phyloP scores from a whole-genome alignment of 345 rosid species.

The Euclidium syriacum region DNA sequence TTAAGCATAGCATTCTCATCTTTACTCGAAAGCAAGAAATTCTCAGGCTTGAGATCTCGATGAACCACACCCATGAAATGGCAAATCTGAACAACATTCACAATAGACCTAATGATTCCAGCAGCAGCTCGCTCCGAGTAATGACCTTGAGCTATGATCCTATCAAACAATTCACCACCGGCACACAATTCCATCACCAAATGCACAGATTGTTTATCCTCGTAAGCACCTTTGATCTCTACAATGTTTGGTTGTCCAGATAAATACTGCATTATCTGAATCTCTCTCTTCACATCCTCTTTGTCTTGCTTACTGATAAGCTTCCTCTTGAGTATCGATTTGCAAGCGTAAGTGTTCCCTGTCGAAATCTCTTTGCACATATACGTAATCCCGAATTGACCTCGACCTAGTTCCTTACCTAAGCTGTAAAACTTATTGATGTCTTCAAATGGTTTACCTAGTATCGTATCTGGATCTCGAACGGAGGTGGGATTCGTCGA shows the following conservation, averaged over 20 bases:
- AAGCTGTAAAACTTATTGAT: conserved; percentile 47
- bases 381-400: conserved; percentile 83
- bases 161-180: conserved; percentile 87
- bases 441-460: conserved; percentile 71
- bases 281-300: conserved; percentile 72
- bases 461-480: conserved; percentile 39
- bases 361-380: conserved; percentile 62
- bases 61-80: conserved; percentile 91
- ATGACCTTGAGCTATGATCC: conserved; percentile 70
- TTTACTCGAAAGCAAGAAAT: conserved; percentile 67
- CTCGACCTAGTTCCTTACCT: conserved; percentile 79
- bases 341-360: conserved; percentile 64
- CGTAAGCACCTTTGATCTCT: conserved; percentile 70
- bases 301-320: conserved; percentile 51
- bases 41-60: conserved; percentile 90
- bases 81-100: conserved; percentile 74
- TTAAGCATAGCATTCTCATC: conserved; percentile 62
- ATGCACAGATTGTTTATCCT: conserved; percentile 70
- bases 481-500: conserved; percentile 4
- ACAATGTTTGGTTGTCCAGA: conserved; percentile 79
- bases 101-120: conserved; percentile 48
- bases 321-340: conserved; percentile 72
- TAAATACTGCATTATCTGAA: conserved; percentile 81
- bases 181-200: conserved; percentile 88
- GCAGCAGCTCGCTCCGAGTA: conserved; percentile 83